Evolutionary conservation across 768 basidiomycete species (phyloP), one percentile per base, ranked within the genome.

Genomic region (Thelephora ganbajun): DNA sequence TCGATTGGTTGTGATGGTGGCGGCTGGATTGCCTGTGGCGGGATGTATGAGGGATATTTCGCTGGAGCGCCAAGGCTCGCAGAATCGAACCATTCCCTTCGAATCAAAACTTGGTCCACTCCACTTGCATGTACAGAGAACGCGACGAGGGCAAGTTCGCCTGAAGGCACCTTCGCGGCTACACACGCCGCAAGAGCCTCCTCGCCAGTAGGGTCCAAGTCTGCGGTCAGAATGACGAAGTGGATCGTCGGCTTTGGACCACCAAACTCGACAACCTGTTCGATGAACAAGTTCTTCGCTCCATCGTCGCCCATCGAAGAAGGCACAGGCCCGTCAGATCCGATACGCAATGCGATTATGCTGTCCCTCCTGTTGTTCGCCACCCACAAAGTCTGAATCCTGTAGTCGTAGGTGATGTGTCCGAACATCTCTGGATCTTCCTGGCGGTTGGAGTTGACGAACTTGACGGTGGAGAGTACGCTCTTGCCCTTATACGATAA

Each of bases 81-180:
- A n/a, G 67, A 57, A 52, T 88, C 83, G 54, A 76, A 87, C 83
- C 85, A 87, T 57, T 91, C 88, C 61, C 77, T 84, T 53, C 83
- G 77, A 54, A 91, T 81, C 46, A 91, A 73, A 23, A 91, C 77
- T 58, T 91, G 88, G 58, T 91, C 88, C 12, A 91, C 88, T 34
- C 88, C 88, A n/a, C 74, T 77, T 14, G 83, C 80, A 59, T 90
- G 88, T n/a, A 91, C 86, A 2, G 83, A 85, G 65, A 89, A 91
- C 26, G 84, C 86, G 5, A 88, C 83, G 45, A 91, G 69, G 20
- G 86, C 84, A 34, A 89, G 67, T 53, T 88, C 82, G 35, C 83
- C 81, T 1, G 80, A 77, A 5, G 73, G 69, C 5, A 88, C 70
- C 57, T 88, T 88, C 2, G 86, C 86, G 2, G 86, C 86, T 18